These are phyloP conservation scores for Marasmius tenuissimus DNA, from an alignment of 1,284 basidiomycete species.

Conservation along the genomic window DNA sequence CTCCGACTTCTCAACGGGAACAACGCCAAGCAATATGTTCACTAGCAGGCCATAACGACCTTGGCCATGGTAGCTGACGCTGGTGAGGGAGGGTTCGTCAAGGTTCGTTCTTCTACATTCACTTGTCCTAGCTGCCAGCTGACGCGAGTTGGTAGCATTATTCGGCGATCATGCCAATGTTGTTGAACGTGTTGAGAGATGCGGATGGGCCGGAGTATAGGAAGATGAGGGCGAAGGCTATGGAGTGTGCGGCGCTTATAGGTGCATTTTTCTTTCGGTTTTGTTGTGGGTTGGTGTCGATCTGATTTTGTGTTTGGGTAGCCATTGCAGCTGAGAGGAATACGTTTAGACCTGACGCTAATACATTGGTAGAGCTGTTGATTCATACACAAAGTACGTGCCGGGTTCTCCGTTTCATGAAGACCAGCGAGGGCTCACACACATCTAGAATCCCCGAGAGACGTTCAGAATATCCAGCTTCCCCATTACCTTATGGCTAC, in stretches of 20 bases:
- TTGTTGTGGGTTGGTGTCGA: too few relatives aligned
- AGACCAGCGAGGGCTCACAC: not conserved
- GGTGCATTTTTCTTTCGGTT: too few relatives aligned
- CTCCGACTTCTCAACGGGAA: slow-evolving; percentile 38
- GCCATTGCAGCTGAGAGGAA: slow-evolving; percentile 80
- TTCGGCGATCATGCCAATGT: slow-evolving; percentile 71
- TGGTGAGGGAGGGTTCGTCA: slow-evolving; percentile 70
- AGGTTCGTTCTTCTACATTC: too few relatives aligned
- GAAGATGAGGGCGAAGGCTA: slow-evolving; percentile 73
- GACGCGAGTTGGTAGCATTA: slow-evolving; percentile 59
- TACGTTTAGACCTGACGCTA: slow-evolving; percentile 73
- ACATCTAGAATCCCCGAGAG: slow-evolving; percentile 61
- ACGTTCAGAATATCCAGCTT: slow-evolving; percentile 65
- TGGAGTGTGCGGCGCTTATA: slow-evolving; percentile 84
- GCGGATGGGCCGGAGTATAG: too few relatives aligned
- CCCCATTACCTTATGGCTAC: slow-evolving; percentile 73
- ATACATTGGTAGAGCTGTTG: slow-evolving; percentile 68
- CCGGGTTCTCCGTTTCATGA: not conserved
- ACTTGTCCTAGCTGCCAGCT: too few relatives aligned
- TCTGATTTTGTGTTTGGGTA: too few relatives aligned
- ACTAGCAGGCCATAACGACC: slow-evolving; percentile 83
- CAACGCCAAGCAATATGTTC: slow-evolving; percentile 68
- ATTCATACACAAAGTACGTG: slow-evolving; percentile 79
- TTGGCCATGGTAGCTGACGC: slow-evolving; percentile 84
- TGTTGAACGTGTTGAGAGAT: slow-evolving; percentile 69